Evolutionary conservation across 768 basidiomycete genomes (phyloP).

Genomic region (Kwoniella newhampshirensis): DNA sequence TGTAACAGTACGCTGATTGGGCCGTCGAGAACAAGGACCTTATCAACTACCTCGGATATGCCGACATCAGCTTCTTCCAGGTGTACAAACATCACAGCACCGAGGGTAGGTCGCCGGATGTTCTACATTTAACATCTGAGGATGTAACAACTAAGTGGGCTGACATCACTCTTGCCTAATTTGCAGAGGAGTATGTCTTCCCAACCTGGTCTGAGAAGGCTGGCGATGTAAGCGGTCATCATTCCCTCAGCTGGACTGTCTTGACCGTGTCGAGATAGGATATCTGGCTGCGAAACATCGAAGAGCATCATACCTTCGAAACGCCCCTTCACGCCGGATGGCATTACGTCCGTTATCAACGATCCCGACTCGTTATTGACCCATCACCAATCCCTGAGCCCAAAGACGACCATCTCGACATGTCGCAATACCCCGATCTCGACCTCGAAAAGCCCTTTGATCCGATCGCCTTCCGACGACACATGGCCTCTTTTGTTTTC

Average conservation of each 20-base stretch:
- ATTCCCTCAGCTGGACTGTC: neutral
- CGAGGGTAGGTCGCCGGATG: slow-evolving; percentile 5
- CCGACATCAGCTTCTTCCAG: slow-evolving; percentile 19
- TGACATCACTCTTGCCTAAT: neutral
- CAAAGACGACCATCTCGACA: neutral
- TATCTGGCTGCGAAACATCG: slow-evolving; percentile 12
- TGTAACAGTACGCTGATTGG: slow-evolving; percentile 2
- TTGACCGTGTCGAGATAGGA: neutral
- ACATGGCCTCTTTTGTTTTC: slow-evolving; percentile 13
- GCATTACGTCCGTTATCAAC: slow-evolving; percentile 21
- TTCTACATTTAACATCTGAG: neutral
- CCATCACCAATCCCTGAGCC: slow-evolving; percentile 20
- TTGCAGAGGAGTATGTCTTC: slow-evolving; percentile 11
- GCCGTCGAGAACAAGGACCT: slow-evolving; percentile 19
- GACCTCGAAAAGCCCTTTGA: slow-evolving; percentile 15
- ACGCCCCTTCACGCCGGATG: slow-evolving; percentile 15
- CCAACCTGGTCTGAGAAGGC: slow-evolving; percentile 2
- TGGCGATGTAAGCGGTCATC: neutral
- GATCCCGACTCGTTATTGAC: neutral
- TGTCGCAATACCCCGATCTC: neutral
- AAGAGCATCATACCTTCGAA: slow-evolving; percentile 20
- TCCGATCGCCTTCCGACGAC: slow-evolving; percentile 4
- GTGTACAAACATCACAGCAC: slow-evolving; percentile 16
- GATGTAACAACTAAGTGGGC: neutral
- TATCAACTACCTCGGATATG: slow-evolving; percentile 19